Evolutionary conservation across 257 asterid genomes (phyloP), one percentile per base, ranked within the genome.

Genomic region (Fraxinus pennsylvanica): DNA sequence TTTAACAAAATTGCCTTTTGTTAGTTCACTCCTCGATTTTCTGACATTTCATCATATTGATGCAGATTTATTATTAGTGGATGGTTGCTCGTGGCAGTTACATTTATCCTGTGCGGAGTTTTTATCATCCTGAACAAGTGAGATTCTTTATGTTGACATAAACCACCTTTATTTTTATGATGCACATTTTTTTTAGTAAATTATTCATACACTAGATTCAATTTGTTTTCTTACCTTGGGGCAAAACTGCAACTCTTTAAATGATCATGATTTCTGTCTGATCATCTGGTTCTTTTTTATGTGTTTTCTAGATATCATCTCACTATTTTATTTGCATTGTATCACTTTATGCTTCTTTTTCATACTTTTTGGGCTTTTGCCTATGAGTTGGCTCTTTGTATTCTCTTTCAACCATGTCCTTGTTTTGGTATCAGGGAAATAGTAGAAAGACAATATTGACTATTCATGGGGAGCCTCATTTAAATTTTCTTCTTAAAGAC

Each of bases 21-120:
- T 22, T 72, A 25, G 9, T 33, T 19, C 52, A 5, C 43, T 68
- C 38, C 21, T 71, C 32, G 22, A 63, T 81, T 76, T 78, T 76
- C 78, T 78, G 47, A 84, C 41, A 4, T 50, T 32, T 50, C 47
- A 25, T 75, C 73, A 17, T 41, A 19, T 76, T 43, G 38, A 32
- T 86, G 89, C 95, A 96, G 99, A 89, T 96, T 93, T 85, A 89
- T 93, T 19, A 80, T 92, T 59, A 91, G 96, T 29, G 99, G 99
- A 85, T 96, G 98, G 99, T 77, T 96, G 67, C 96, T 96, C 22
- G 97, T 96, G 36, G 96, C 90, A 27, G 84, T 92, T 38, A 96
- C 98, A 29, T 89, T 96, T 83, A 74, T 93, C 87, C 95, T 96
- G 61, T 96, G 91, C 74, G 99, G 97, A 69, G 92, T 90, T 78